phyloP scores from a whole-genome alignment of 169 alveolate species.

The Eimeria zaria region DNA sequence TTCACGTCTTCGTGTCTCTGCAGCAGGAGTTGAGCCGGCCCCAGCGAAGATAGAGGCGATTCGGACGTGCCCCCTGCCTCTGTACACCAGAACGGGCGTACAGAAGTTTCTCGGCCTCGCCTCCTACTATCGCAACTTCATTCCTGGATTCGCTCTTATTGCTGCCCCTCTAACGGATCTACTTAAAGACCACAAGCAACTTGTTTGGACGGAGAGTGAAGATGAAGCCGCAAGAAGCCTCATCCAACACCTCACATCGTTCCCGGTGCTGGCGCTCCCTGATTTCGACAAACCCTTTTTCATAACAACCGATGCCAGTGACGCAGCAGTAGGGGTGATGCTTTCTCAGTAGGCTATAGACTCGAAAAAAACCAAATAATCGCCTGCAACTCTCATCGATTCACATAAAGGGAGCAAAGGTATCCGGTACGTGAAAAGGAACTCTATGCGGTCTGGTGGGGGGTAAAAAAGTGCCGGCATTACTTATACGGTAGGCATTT shows the following conservation, averaged over 20 bases:
- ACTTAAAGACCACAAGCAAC: not conserved
- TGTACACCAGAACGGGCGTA: too few species aligned
- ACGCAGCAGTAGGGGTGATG: not conserved
- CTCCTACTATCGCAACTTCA: too few species aligned
- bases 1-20: too few species aligned
- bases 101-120: too few species aligned
- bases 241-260: not conserved
- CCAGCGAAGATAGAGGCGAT: too few species aligned
- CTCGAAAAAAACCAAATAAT: not conserved
- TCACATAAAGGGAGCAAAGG: not conserved
- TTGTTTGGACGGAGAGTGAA: not conserved
- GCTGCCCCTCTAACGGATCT: not conserved
- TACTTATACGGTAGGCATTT: not conserved
- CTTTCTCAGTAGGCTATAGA: not conserved
- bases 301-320: conserved; percentile 1
- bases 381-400: not conserved
- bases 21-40: too few species aligned
- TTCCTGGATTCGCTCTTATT: not conserved
- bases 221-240: not conserved
- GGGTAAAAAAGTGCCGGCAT: not conserved
- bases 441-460: not conserved
- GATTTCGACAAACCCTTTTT: not conserved
- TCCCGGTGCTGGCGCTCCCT: not conserved
- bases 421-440: not conserved
- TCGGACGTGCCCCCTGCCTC: too few species aligned